These are phyloP conservation scores for Gossypium anomalum DNA, from an alignment of 345 rosid genomes.

Conservation along the genomic window DNA sequence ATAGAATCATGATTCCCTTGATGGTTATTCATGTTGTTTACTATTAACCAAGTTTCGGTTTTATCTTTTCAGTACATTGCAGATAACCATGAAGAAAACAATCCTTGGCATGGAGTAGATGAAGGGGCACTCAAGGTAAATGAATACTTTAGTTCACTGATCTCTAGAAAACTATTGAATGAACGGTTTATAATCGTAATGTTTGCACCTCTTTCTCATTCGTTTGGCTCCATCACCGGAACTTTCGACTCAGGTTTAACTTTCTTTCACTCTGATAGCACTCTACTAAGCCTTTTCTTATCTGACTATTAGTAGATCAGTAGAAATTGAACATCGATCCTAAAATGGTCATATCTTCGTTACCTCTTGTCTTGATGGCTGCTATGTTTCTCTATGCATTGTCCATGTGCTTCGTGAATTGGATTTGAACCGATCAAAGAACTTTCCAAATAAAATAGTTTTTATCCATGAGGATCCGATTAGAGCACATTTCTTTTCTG, in stretches of 20 bases:
- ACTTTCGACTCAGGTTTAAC: background rate
- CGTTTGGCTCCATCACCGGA: background rate
- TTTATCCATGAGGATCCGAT: too few species aligned
- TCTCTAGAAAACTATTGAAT: background rate
- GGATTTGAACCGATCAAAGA: background rate
- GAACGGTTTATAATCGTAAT: background rate
- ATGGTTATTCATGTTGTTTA: background rate
- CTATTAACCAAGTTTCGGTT: slow-evolving; percentile 8
- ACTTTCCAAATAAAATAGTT: background rate
- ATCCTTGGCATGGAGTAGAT: slow-evolving; percentile 83
- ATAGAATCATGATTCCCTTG: background rate
- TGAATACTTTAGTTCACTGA: background rate
- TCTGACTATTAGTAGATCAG: background rate
- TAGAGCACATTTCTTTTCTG: too few species aligned
- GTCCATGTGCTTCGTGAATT: background rate
- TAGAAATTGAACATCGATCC: background rate
- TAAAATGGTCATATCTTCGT: background rate
- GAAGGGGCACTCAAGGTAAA: slow-evolving; percentile 82
- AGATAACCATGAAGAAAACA: slow-evolving; percentile 63
- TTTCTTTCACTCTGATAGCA: background rate
- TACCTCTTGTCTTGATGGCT: background rate
- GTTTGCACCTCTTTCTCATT: background rate
- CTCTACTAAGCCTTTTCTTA: background rate
- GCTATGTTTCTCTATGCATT: background rate
- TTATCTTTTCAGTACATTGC: slow-evolving; percentile 62